These are phyloP conservation scores for Solanum aculeatissimum DNA, from an alignment of 305 asterid genomes.

Conservation along the genomic window DNA sequence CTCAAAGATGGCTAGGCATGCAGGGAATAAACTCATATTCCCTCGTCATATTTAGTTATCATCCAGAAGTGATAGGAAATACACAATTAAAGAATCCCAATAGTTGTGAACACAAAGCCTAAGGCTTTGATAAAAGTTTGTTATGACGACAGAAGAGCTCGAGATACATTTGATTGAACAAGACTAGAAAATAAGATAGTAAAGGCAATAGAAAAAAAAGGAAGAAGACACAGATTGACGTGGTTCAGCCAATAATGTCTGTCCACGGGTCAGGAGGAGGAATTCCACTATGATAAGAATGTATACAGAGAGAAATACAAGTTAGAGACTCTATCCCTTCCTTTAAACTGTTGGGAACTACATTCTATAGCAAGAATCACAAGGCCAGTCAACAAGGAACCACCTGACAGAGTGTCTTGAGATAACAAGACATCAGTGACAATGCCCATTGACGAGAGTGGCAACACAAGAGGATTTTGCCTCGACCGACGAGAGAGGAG, in stretches of 20 bases:
- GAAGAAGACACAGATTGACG: neutral
- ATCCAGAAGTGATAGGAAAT: neutral
- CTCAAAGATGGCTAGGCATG: neutral
- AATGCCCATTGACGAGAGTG: constrained; percentile 48
- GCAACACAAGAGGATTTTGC: constrained; percentile 13
- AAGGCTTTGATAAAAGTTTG: neutral
- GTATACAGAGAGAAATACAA: neutral
- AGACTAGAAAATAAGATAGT: neutral
- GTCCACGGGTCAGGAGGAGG: neutral
- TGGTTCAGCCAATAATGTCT: neutral
- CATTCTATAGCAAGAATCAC: neutral
- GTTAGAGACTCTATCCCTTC: neutral
- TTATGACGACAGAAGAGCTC: neutral
- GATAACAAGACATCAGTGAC: neutral
- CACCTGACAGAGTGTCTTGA: neutral
- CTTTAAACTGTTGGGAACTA: neutral
- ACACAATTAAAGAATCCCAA: neutral
- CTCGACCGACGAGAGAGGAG: neutral
- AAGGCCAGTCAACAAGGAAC: neutral
- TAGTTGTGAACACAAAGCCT: neutral
- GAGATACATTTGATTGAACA: neutral
- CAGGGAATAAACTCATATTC: neutral
- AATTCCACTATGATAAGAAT: neutral
- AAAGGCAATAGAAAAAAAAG: neutral
- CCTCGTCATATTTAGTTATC: neutral